Evolutionary conservation across 768 basidiomycete genomes (phyloP).

Genomic region (Leccinum disarticulatum): DNA sequence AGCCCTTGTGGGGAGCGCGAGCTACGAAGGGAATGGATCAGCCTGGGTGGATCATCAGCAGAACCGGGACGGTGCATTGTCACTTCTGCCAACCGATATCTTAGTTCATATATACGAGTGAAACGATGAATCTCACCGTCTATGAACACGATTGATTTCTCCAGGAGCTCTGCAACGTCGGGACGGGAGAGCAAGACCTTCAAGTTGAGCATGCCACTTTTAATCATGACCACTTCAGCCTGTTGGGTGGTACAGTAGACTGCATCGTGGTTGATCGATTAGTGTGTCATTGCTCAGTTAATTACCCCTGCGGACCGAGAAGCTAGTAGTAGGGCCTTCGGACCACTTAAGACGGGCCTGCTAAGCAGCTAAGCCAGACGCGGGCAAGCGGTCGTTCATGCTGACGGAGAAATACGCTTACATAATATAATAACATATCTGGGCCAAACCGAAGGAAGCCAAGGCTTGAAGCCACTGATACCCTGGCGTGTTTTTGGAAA

Average conservation of each 20-base stretch:
- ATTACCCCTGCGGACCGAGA: too few species aligned
- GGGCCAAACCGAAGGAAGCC: too few species aligned
- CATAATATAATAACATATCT: too few species aligned
- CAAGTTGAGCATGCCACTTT: constrained; percentile 67
- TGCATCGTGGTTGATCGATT: too few species aligned
- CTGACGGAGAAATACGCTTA: too few species aligned
- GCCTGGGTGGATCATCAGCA: neutral
- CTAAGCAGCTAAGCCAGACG: neutral
- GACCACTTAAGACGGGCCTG: too few species aligned
- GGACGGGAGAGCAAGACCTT: constrained; percentile 53
- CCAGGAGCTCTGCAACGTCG: constrained; percentile 75
- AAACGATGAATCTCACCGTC: constrained; percentile 53
- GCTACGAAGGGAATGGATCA: constrained; percentile 39
- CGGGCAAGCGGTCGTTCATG: constrained; percentile 9
- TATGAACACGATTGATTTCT: constrained; percentile 75
- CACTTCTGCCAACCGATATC: constrained; percentile 86
- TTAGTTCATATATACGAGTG: constrained; percentile 11
- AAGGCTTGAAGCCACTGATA: too few species aligned
- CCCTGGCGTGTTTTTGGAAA: too few species aligned
- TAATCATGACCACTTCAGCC: constrained; percentile 96
- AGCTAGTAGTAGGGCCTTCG: too few species aligned
- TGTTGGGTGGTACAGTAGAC: constrained; percentile 65
- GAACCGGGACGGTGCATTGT: constrained; percentile 42
- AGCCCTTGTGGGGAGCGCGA: constrained; percentile 79
- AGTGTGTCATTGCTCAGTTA: too few species aligned